Evolutionary conservation across 768 basidiomycete genomes (phyloP), one percentile per base, ranked within the genome.

Genomic region (Kwoniella dendrophila): DNA sequence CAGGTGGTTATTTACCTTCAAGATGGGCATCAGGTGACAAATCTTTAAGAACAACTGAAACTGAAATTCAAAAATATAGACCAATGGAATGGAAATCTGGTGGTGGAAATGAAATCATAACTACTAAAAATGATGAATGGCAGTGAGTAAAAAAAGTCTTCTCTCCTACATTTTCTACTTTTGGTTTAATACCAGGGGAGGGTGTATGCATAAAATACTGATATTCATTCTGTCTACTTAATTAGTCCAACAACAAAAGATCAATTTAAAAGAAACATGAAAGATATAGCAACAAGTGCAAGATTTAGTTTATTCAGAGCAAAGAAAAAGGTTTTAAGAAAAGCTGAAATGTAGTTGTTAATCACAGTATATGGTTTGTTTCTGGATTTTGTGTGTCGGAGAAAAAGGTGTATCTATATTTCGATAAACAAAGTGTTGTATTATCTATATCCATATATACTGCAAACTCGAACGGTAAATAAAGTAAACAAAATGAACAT

Each of bases 11-110:
- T 48, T 50, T 79, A 16, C 78, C 78, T 18, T 62, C 64, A 14
- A 33, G 78, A 48, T 79, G 78, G 78, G 76, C 76, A 4, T 69
- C 58, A 51, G 77, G 77, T 26, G 78, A 79, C 64, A 67, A 63
- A 44, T 40, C 63, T 22, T 43, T 76, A 24, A 52, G 78, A 26
- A 49, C 41, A 24, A 74, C 73, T 26, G 78, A 77, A 43, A 70
- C 73, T 33, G 71, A 70, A 22, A 76, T 69, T 48, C 76, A 79
- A 38, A 70, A 60, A 64, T 79, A 79, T 54, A 67, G 78, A 57
- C 78, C 78, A 18, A 67, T 64, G 56, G 78, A 79, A 58, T 79
- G 78, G 74, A 72, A 69, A 62, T 50, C 64, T 45, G 71, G 71
- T 22, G 49, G 49, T 2, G 49, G 49, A 16, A 32, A 29, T n/a